A percentile compares a stretch with the other conserved stretches of the same genome.
phyloP scores from a whole-genome alignment of 2,329 filamentous ascomycete species.

The Blastomyces silverae region DNA sequence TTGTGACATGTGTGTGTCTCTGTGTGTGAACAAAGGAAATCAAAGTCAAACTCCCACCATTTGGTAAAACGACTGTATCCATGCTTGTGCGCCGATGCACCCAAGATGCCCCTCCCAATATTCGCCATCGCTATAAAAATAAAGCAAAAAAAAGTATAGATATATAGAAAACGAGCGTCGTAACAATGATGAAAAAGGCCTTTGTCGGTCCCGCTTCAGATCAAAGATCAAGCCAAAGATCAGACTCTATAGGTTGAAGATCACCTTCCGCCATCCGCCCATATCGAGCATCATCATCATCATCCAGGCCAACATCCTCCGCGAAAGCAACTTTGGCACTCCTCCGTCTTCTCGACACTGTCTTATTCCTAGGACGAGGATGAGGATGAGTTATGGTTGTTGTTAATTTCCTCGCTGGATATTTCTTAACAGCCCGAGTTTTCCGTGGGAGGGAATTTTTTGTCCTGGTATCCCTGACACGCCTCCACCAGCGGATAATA shows the following conservation, averaged over 20 bases:
- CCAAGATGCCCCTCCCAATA: not conserved
- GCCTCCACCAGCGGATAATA: conserved; percentile 34
- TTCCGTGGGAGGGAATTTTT: not conserved
- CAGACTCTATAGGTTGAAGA: not conserved
- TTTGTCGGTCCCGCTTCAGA: not conserved
- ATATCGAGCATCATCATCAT: not conserved
- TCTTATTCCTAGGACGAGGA: not conserved
- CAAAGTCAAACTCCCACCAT: not conserved
- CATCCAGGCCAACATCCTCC: not conserved
- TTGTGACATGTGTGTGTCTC: not conserved
- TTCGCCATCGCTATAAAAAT: not conserved
- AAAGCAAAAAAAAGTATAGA: not conserved
- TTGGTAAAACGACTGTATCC: not conserved
- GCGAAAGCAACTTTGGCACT: conserved; percentile 5
- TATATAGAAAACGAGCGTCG: not conserved
- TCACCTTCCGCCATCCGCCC: not conserved
- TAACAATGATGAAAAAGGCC: not conserved
- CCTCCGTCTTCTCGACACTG: not conserved
- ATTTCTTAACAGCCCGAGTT: not conserved
- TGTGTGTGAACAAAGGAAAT: not conserved
- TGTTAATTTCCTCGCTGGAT: not conserved
- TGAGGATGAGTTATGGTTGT: not conserved
- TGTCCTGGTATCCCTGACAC: conserved; percentile 21
- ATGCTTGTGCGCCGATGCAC: not conserved
- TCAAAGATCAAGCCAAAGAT: conserved; percentile 12